Conservation (phyloP, 2,329 filamentous ascomycete genomes). For the Hypomyces rosellus region DNA sequence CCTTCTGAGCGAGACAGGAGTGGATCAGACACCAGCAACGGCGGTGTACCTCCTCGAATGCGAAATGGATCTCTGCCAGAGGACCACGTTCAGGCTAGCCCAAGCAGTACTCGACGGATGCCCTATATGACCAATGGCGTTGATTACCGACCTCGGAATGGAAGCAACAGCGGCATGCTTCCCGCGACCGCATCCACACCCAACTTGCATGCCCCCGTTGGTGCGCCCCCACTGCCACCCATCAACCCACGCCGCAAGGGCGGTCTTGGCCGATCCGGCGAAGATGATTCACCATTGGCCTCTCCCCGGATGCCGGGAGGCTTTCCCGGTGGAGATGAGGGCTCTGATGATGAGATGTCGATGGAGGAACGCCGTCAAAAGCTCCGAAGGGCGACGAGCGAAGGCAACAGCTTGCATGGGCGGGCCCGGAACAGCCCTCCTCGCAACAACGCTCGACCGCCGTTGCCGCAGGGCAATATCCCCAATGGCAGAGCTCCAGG, state of each 20-base stretch:
- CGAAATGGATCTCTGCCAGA: constrained; percentile 32
- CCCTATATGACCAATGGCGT: constrained; percentile 13
- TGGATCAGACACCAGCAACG: constrained; percentile 49
- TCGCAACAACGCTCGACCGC: constrained; percentile 21
- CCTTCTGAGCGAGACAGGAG: constrained; percentile 46
- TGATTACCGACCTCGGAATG: constrained; percentile 28
- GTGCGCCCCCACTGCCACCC: constrained; percentile 47
- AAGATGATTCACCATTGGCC: constrained; percentile 24
- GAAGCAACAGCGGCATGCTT: constrained; percentile 32
- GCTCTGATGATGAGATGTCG: constrained; percentile 35
- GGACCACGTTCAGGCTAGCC: constrained; percentile 19
- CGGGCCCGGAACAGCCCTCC: constrained; percentile 24
- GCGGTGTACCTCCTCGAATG: constrained; percentile 29
- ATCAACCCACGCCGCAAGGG: constrained; percentile 53
- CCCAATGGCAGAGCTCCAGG: constrained; percentile 31
- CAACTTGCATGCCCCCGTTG: constrained; percentile 28
- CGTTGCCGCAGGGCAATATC: constrained; percentile 21
- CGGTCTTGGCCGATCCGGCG: constrained; percentile 28
- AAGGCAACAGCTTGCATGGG: constrained; percentile 29
- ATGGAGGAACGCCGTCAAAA: constrained; percentile 30
- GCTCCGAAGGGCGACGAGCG: constrained; percentile 38
- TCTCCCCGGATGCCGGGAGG: constrained; percentile 14
- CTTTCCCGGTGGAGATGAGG: constrained; percentile 15
- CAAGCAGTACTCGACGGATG: constrained; percentile 4
- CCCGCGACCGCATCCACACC: constrained; percentile 29